Conservation (phyloP, 371 early-diverging fungal genomes). For the Coemansia sp. region DNA sequence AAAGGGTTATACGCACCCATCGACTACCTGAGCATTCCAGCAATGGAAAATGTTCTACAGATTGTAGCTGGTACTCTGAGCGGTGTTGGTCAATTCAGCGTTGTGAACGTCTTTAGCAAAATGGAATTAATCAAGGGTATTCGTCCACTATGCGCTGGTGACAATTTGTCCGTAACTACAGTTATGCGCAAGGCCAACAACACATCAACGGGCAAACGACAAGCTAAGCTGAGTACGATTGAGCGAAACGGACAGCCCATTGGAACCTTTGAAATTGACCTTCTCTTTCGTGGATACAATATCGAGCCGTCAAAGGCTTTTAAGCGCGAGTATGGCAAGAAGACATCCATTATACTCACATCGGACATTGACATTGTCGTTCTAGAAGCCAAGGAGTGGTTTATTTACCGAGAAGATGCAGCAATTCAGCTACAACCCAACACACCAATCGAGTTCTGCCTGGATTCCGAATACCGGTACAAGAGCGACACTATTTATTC, state of each 20-base stretch:
- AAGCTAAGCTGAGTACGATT: conserved; percentile 57
- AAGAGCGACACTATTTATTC: conserved; percentile 64
- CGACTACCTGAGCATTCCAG: conserved; percentile 75
- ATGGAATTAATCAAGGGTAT: conserved; percentile 76
- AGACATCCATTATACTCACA: conserved; percentile 68
- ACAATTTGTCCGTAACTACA: conserved; percentile 67
- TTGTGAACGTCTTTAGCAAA: conserved; percentile 89
- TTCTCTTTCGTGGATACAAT: conserved; percentile 90
- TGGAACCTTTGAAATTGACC: conserved; percentile 51
- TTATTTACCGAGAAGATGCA: conserved; percentile 69
- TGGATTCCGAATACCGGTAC: conserved; percentile 70
- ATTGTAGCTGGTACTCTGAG: conserved; percentile 34
- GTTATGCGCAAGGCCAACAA: conserved; percentile 42
- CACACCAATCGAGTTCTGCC: conserved; percentile 63
- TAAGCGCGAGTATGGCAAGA: conserved; percentile 58
- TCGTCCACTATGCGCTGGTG: conserved; percentile 74
- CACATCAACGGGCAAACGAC: conserved; percentile 71
- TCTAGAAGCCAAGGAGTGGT: conserved; percentile 86
- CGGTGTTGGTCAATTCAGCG: conserved; percentile 82
- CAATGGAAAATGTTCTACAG: conserved; percentile 38
- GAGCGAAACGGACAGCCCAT: conserved; percentile 55
- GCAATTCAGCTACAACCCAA: conserved; percentile 20
- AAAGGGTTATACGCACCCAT: conserved; percentile 75
- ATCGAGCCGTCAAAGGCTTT: conserved; percentile 57
- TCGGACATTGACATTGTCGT: conserved; percentile 71